Evolutionary conservation across 805 yeast species (phyloP), one percentile per base, ranked within the genome.

Genomic region (Saccharomyces paradoxus): DNA sequence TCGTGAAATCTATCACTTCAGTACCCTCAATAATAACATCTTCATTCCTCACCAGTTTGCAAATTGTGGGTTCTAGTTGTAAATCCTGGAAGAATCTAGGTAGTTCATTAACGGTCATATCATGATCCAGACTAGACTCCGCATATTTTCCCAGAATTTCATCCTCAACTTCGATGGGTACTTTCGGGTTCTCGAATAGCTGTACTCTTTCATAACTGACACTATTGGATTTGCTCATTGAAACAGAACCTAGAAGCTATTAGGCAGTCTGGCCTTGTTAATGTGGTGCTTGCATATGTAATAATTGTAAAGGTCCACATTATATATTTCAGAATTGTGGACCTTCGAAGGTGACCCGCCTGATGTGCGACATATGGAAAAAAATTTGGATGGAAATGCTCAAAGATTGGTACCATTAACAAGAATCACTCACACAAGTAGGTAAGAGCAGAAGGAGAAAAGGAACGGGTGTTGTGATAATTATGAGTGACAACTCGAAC

Each of bases 1-100:
- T 74, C 48, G 78, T 81, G 56, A 79, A 77, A 60, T 79, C 83
- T 12, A 80, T 71, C 2, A 80, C 63, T 37, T 73, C 61, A 0
- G 80, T 74, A 0, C 74, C 78, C 17, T 71, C 76, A 10, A 78
- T 58, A 1, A 68, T 58, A 26, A 77, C 56, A 10, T 72, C 69
- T 0, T 62, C 61, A 0, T 53, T 50, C 2, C 65, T 58, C 12
- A 75, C 59, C 46, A 69, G 68, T 53, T 57, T 56, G 12, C 52
- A 64, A 50, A 67, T 71, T n/a, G 60, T 64, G 46, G 29, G 55
- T 28, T 69, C 77, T 56, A 67, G 67, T 53, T 61, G 61, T 57
- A 75, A 31, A 53, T 68, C 68, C 26, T 56, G 55, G 63, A 65
- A 68, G 63, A 52, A 75, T 0, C 32, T 24, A 0, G 53, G 52